phyloP scores from a whole-genome alignment of 495 filamentous ascomycete genomes.

The Podospora pseudopauciseta region DNA sequence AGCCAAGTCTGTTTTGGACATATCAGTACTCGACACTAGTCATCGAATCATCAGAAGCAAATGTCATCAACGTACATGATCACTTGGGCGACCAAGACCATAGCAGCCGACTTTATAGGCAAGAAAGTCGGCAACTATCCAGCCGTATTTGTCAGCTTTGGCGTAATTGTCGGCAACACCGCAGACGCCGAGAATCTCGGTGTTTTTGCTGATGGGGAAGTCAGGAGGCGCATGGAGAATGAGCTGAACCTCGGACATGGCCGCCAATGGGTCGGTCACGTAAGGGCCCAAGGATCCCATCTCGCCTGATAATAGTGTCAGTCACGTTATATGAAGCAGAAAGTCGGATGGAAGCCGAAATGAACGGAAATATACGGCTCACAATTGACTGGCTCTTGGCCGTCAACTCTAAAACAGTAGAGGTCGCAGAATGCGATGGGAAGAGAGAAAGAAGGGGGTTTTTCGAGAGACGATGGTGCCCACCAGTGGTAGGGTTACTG shows the following conservation, averaged over 20 bases:
- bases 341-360: background rate
- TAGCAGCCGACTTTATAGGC: constrained; percentile 34
- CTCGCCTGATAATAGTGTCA: background rate
- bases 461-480: too few species aligned
- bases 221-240: constrained; percentile 34
- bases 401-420: background rate
- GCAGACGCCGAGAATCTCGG: constrained; percentile 35
- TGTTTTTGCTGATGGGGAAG: constrained; percentile 13
- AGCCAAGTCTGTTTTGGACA: constrained; percentile 32
- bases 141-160: constrained; percentile 30
- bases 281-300: background rate
- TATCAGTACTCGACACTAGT: background rate
- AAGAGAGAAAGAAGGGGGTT: too few species aligned
- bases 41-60: background rate
- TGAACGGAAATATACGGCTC: background rate
- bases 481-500: background rate
- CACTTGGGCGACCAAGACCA: constrained; percentile 17
- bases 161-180: constrained; percentile 28
- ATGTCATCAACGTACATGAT: constrained; percentile 17
- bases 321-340: background rate
- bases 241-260: constrained; percentile 23
- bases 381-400: background rate
- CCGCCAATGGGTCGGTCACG: background rate
- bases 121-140: constrained; percentile 39
- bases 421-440: background rate